Conservation (phyloP, 2,329 filamentous ascomycete species). For the Paradendryphiella salina region DNA sequence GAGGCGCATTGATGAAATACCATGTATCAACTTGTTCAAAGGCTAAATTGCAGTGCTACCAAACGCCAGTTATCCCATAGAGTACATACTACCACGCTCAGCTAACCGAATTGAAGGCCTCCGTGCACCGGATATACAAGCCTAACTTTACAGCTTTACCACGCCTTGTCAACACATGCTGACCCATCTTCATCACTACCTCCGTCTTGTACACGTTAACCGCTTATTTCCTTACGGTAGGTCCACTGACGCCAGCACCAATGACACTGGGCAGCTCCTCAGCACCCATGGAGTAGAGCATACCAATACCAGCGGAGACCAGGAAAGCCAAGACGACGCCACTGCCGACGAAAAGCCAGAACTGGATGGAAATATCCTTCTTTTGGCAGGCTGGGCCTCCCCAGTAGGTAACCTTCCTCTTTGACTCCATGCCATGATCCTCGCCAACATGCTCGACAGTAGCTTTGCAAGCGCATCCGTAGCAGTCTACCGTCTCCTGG, state of each 20-base stretch:
- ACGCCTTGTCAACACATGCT: neutral
- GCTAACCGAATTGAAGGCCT: conserved; percentile 23
- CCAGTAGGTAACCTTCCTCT: conserved; percentile 69
- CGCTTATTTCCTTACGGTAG: conserved; percentile 49
- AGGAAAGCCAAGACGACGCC: conserved; percentile 70
- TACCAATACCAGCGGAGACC: conserved; percentile 70
- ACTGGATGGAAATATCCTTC: conserved; percentile 83
- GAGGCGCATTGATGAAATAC: conserved; percentile 8
- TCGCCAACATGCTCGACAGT: conserved; percentile 57
- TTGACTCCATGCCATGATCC: conserved; percentile 53
- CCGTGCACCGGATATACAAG: conserved; percentile 42
- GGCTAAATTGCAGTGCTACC: conserved; percentile 37
- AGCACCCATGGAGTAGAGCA: conserved; percentile 82
- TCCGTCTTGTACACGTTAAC: neutral
- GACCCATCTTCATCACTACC: neutral
- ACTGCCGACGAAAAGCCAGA: conserved; percentile 82
- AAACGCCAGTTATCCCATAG: conserved; percentile 37
- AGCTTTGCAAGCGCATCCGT: conserved; percentile 72
- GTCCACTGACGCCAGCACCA: conserved; percentile 84
- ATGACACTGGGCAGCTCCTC: conserved; percentile 92
- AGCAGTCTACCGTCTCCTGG: conserved; percentile 62
- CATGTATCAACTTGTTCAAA: conserved; percentile 15
- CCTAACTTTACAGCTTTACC: neutral
- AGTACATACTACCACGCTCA: conserved; percentile 22
- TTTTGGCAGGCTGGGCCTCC: conserved; percentile 87